Percentiles rank a stretch among this genome's conserved stretches.
These are phyloP conservation scores for Sequoia sempervirens DNA, from an alignment of 75 land plant species.

Conservation along the genomic window DNA sequence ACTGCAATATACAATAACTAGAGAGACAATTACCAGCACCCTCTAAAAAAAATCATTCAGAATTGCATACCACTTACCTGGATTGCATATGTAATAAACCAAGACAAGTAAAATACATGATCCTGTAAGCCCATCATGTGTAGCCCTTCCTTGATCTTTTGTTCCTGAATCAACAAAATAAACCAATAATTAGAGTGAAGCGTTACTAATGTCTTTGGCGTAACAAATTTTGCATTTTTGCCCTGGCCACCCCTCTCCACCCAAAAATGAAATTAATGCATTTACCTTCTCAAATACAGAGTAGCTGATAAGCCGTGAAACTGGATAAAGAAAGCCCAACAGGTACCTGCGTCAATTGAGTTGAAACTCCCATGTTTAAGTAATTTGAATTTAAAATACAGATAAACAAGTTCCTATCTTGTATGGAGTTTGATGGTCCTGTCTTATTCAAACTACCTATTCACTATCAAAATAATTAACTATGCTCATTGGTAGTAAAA, in stretches of 20 bases:
- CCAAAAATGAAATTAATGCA: not conserved
- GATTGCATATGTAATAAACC: constrained; percentile 65
- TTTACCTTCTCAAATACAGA: constrained; percentile 70
- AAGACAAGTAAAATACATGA: constrained; percentile 55
- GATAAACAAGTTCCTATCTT: not conserved
- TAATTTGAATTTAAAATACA: not conserved
- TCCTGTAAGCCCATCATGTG: constrained; percentile 77
- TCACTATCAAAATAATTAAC: not conserved
- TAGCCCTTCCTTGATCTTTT: constrained; percentile 73
- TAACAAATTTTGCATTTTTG: not conserved
- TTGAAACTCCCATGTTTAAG: not conserved
- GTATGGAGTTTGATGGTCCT: not conserved
- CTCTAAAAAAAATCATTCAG: not conserved
- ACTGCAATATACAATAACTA: not conserved
- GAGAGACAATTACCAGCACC: not conserved
- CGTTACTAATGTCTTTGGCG: not conserved
- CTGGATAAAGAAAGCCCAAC: constrained; percentile 71
- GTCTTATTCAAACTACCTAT: not conserved
- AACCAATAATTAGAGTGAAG: not conserved
- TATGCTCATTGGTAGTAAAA: not conserved
- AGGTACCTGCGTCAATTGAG: constrained; percentile 43
- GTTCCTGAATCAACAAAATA: constrained; percentile 41
- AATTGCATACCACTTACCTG: constrained; percentile 31
- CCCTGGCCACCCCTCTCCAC: not conserved
- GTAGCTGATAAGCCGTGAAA: constrained; percentile 75